Evolutionary conservation across 192 early-diverging fungal species (phyloP).

Genomic region (Coemansia sp.): DNA sequence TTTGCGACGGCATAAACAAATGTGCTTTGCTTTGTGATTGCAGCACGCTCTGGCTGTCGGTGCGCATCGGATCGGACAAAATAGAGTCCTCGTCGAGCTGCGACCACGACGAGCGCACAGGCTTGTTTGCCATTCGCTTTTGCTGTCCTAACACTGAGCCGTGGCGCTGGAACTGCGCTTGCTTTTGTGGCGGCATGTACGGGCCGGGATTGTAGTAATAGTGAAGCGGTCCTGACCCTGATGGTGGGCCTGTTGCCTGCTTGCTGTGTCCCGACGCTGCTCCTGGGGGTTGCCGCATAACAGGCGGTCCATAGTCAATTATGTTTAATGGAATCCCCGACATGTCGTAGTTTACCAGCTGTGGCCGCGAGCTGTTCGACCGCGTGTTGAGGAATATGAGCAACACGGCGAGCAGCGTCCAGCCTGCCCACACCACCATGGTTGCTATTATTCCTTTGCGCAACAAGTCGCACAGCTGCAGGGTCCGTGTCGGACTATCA

Average conservation of each 20-base stretch:
- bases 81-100: slow-evolving; percentile 41
- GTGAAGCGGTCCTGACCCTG: background rate
- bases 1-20: slow-evolving; percentile 21
- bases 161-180: slow-evolving; percentile 8
- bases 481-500: background rate
- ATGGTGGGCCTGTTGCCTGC: background rate
- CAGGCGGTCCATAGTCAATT: background rate
- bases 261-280: background rate
- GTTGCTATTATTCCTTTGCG: slow-evolving; percentile 32
- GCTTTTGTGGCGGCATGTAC: background rate
- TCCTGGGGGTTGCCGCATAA: background rate
- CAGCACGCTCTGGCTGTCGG: slow-evolving; percentile 32
- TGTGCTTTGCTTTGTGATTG: slow-evolving; percentile 15
- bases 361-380: slow-evolving; percentile 2
- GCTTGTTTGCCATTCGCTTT: slow-evolving; percentile 13
- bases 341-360: slow-evolving; percentile 9
- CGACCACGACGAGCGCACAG: slow-evolving; percentile 45
- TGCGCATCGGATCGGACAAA: slow-evolving; percentile 11
- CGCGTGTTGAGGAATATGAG: slow-evolving; percentile 37
- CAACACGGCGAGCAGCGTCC: slow-evolving; percentile 27
- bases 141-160: slow-evolving; percentile 4
- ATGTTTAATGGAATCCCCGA: slow-evolving; percentile 14
- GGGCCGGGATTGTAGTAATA: background rate
- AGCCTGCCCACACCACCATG: slow-evolving; percentile 26
- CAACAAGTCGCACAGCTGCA: slow-evolving; percentile 28